These are phyloP conservation scores for Debaryomyces nepalensis DNA, from an alignment of 1,139 yeast species.

Conservation along the genomic window DNA sequence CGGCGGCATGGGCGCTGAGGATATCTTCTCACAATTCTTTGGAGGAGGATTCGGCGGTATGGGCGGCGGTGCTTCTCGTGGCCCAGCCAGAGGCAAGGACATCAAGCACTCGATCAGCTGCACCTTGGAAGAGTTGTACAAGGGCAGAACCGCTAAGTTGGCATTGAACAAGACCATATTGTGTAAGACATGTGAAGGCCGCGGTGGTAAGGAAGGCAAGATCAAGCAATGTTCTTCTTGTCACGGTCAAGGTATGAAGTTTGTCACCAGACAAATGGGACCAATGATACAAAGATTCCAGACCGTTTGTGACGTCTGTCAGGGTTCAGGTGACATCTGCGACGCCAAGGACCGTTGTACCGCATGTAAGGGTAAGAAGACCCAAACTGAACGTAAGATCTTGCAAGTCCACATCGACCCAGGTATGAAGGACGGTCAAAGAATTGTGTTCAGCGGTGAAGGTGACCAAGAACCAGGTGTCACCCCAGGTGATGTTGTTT, in stretches of 20 bases:
- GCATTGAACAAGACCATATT: slow-evolving; percentile 90
- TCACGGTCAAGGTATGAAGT: slow-evolving; percentile 88
- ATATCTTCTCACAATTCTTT: slow-evolving; percentile 91
- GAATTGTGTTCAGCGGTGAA: slow-evolving; percentile 89
- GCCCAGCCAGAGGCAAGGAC: slow-evolving; percentile 89
- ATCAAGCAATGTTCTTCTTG: slow-evolving; percentile 88
- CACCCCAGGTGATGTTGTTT: slow-evolving; percentile 95
- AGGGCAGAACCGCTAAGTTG: slow-evolving; percentile 92
- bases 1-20: slow-evolving; percentile 81
- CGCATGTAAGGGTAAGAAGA: slow-evolving; percentile 87
- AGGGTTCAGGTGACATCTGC: slow-evolving; percentile 89
- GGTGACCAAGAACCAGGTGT: slow-evolving; percentile 97
- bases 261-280: slow-evolving; percentile 98
- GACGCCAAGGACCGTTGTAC: slow-evolving; percentile 90
- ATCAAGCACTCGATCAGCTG: slow-evolving; percentile 87
- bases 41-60: slow-evolving; percentile 61
- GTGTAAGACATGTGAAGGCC: slow-evolving; percentile 89
- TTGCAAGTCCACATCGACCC: slow-evolving; percentile 94
- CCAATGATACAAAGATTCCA: slow-evolving; percentile 99
- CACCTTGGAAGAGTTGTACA: slow-evolving; percentile 89
- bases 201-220: slow-evolving; percentile 93
- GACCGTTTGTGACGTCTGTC: slow-evolving; percentile 90
- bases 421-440: slow-evolving; percentile 97
- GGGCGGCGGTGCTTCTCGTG: slow-evolving; percentile 65
- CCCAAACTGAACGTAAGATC: slow-evolving; percentile 85